Conservation (phyloP, 2,329 filamentous ascomycete genomes). For the Cladosporium colombiae region DNA sequence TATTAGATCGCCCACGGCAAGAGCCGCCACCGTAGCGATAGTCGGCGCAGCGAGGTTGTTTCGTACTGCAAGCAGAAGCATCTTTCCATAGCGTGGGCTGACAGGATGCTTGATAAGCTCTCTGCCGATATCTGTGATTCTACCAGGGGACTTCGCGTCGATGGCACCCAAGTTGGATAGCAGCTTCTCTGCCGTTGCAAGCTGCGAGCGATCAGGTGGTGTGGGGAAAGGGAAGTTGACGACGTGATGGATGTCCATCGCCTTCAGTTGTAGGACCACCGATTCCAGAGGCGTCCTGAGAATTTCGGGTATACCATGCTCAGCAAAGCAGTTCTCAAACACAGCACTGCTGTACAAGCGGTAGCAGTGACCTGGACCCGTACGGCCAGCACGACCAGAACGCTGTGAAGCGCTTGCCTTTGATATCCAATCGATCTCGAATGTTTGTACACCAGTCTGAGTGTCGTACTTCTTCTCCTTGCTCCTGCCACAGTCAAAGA, state of each 20-base stretch:
- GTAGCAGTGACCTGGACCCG: slow-evolving; percentile 94
- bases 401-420: slow-evolving; percentile 93
- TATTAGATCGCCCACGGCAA: slow-evolving; percentile 87
- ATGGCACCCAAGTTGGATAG: slow-evolving; percentile 84
- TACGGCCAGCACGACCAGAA: slow-evolving; percentile 90
- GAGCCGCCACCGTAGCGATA: slow-evolving; percentile 81
- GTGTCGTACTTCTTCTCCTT: slow-evolving; percentile 90
- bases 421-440: slow-evolving; percentile 94
- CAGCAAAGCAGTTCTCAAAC: slow-evolving; percentile 83
- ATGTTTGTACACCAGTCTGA: slow-evolving; percentile 90
- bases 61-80: slow-evolving; percentile 82
- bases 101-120: slow-evolving; percentile 88
- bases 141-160: slow-evolving; percentile 57
- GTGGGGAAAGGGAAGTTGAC: slow-evolving; percentile 96
- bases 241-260: slow-evolving; percentile 87
- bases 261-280: slow-evolving; percentile 88
- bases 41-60: slow-evolving; percentile 82
- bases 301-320: slow-evolving; percentile 87
- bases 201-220: slow-evolving; percentile 72
- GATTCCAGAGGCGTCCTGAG: slow-evolving; percentile 87
- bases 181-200: slow-evolving; percentile 82
- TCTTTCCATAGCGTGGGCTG: slow-evolving; percentile 86
- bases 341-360: slow-evolving; percentile 91
- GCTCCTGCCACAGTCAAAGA: slow-evolving; percentile 89
- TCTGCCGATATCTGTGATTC: slow-evolving; percentile 75